Conservation (phyloP, 257 asterid species). For the Buddleja alternifolia region DNA sequence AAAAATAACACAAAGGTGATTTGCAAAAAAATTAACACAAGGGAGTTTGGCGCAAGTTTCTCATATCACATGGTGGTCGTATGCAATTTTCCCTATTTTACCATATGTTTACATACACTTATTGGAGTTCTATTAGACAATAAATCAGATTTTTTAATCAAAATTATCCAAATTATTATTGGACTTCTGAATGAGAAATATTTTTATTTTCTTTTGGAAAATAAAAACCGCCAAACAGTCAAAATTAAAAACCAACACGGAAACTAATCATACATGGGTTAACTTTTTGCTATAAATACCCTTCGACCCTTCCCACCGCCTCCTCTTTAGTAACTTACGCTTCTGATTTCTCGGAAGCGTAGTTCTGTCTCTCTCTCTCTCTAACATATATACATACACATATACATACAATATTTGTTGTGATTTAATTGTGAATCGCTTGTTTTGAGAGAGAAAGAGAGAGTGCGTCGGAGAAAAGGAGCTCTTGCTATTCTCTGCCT, state of each 20-base stretch:
- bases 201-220: too few species aligned
- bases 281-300: conserved; percentile 33
- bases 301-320: neutral
- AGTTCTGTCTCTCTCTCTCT: conserved; percentile 22
- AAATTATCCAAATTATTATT: too few species aligned
- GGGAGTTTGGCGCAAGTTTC: too few species aligned
- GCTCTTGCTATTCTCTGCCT: conserved; percentile 7
- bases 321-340: conserved; percentile 30
- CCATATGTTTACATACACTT: too few species aligned
- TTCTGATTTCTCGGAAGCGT: conserved; percentile 53
- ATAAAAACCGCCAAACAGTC: neutral
- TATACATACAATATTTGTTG: neutral
- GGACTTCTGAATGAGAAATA: too few species aligned
- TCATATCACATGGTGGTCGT: too few species aligned
- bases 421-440: neutral
- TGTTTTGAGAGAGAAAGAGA: conserved; percentile 3
- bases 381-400: neutral
- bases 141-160: too few species aligned
- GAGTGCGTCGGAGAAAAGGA: conserved; percentile 18
- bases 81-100: too few species aligned
- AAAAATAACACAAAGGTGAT: too few species aligned
- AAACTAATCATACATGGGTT: neutral
- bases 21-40: too few species aligned
- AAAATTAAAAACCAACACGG: neutral
- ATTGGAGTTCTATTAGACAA: too few species aligned